Evolutionary conservation across 768 basidiomycete species (phyloP).

Genomic region (Kondoa malvinella): DNA sequence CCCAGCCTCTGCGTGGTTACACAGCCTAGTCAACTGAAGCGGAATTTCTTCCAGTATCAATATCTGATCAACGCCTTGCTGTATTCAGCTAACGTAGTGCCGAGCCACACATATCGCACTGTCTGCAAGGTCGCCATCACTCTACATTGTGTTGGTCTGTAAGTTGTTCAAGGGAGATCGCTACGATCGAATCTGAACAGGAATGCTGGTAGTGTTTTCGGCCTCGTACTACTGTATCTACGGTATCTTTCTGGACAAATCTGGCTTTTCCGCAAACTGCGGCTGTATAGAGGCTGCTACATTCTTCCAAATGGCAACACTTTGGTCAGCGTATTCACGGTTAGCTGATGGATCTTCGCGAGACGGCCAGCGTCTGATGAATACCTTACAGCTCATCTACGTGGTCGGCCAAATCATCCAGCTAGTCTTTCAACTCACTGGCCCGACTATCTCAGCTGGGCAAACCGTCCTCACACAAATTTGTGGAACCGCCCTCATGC

Average conservation of each 20-base stretch:
- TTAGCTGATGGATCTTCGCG: not conserved
- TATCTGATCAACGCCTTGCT: not conserved
- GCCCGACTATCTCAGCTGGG: too few relatives aligned
- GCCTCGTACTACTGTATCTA: not conserved
- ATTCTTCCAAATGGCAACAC: not conserved
- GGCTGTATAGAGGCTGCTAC: not conserved
- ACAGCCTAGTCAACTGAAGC: not conserved
- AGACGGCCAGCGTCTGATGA: not conserved
- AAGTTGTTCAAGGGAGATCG: not conserved
- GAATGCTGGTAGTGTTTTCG: not conserved
- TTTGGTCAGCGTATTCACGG: not conserved
- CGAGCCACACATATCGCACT: too few relatives aligned
- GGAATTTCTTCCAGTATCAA: not conserved
- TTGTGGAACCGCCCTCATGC: too few relatives aligned
- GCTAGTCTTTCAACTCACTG: too few relatives aligned
- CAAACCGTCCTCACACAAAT: too few relatives aligned
- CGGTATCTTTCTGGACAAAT: not conserved
- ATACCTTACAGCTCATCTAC: too few relatives aligned
- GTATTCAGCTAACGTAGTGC: too few relatives aligned
- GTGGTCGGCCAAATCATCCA: too few relatives aligned
- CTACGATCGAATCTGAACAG: not conserved
- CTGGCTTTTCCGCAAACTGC: not conserved
- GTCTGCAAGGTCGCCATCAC: too few relatives aligned
- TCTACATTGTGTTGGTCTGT: not conserved
- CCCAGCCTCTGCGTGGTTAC: too few relatives aligned